Percentiles rank a stretch among this genome's conserved stretches.
These are phyloP conservation scores for Parafenestella ontariensis DNA, from an alignment of 2,329 filamentous ascomycete species.

Conservation along the genomic window DNA sequence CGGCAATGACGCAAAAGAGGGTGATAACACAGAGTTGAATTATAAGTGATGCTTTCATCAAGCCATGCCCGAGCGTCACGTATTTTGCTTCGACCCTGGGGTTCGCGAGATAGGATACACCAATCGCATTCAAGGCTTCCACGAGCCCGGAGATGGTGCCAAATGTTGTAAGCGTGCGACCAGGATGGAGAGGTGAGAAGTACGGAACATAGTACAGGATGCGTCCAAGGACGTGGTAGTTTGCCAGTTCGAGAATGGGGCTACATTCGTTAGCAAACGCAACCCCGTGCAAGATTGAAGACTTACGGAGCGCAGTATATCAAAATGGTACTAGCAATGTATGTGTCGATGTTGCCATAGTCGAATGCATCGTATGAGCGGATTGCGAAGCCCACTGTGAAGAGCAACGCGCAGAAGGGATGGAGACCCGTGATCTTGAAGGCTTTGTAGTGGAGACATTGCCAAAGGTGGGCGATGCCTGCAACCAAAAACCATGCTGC, in stretches of 20 bases:
- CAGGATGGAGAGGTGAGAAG: constrained; percentile 62
- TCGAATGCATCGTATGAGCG: constrained; percentile 61
- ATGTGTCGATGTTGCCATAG: constrained; percentile 51
- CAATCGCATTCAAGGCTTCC: constrained; percentile 58
- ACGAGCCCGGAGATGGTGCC: constrained; percentile 59
- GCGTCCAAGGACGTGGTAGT: constrained; percentile 66
- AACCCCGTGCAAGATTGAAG: not conserved
- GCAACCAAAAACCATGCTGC: constrained; percentile 54
- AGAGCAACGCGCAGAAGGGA: constrained; percentile 60
- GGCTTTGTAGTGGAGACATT: constrained; percentile 62
- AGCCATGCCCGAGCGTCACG: constrained; percentile 49
- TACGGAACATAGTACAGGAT: constrained; percentile 66
- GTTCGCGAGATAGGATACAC: constrained; percentile 54
- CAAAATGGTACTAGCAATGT: constrained; percentile 46
- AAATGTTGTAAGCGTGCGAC: constrained; percentile 64
- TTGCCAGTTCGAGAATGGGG: constrained; percentile 50
- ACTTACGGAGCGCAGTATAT: constrained; percentile 43
- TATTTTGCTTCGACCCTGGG: constrained; percentile 36
- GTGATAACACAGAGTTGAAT: constrained; percentile 57
- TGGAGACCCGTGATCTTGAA: constrained; percentile 62
- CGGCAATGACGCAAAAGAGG: constrained; percentile 54
- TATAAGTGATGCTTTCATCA: constrained; percentile 59
- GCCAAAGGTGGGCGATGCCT: constrained; percentile 56
- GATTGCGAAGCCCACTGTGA: constrained; percentile 62
- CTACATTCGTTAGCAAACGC: too few species aligned